Percentiles rank a stretch among this genome's conserved stretches.
These are phyloP conservation scores for Galerina sulciceps DNA, from an alignment of 768 basidiomycete species.

Conservation along the genomic window DNA sequence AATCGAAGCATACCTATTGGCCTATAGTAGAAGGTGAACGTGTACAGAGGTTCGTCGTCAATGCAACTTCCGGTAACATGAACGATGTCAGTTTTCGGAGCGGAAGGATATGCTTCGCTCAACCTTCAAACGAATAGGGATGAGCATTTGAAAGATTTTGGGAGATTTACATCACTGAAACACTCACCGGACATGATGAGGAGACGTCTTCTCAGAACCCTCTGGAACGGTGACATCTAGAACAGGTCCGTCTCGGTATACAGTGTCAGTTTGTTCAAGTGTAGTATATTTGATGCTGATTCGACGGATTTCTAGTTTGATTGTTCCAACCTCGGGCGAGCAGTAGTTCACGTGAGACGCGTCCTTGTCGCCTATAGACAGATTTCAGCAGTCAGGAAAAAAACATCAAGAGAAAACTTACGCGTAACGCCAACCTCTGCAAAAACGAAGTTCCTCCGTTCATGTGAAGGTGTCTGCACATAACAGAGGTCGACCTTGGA, in stretches of 20 bases:
- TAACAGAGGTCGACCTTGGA: constrained; percentile 29
- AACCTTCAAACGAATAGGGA: constrained; percentile 19
- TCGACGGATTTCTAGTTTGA: constrained; percentile 36
- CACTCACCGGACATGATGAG: background rate
- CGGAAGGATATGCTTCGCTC: constrained; percentile 32
- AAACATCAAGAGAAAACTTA: constrained; percentile 7
- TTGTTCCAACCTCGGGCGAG: constrained; percentile 30
- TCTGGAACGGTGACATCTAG: constrained; percentile 35
- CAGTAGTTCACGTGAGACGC: constrained; percentile 20
- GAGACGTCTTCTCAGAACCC: constrained; percentile 32
- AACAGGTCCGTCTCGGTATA: constrained; percentile 25
- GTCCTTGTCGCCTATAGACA: background rate
- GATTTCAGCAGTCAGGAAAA: background rate
- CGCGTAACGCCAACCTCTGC: constrained; percentile 29
- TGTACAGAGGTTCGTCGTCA: constrained; percentile 29
- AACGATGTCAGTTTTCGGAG: constrained; percentile 30
- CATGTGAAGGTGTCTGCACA: constrained; percentile 32
- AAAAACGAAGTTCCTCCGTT: constrained; percentile 34
- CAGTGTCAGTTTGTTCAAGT: constrained; percentile 27
- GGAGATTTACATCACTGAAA: background rate
- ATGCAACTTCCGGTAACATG: constrained; percentile 27
- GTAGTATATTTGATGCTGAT: constrained; percentile 25
- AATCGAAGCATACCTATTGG: constrained; percentile 31
- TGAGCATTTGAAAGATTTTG: background rate
- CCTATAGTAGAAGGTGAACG: constrained; percentile 37